These are phyloP conservation scores for Apophysomyces variabilis DNA, from an alignment of 371 early-diverging fungal species.

Conservation along the genomic window DNA sequence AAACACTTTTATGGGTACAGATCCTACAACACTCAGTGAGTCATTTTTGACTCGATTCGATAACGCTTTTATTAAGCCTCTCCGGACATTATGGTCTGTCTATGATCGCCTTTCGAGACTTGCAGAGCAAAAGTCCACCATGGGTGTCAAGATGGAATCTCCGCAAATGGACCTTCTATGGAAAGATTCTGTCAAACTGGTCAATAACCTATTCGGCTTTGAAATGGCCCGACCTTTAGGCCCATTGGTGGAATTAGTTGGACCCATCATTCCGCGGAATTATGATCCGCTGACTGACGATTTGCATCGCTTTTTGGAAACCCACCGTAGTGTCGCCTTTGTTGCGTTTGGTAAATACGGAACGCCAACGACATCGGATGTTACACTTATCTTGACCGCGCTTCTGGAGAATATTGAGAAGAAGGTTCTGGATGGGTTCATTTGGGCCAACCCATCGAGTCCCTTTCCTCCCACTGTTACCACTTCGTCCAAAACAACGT, in stretches of 20 bases:
- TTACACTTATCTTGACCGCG: slow-evolving; percentile 17
- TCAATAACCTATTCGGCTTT: slow-evolving; percentile 34
- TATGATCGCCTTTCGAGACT: neutral
- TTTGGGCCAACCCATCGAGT: slow-evolving; percentile 30
- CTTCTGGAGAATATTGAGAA: slow-evolving; percentile 25
- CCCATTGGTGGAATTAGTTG: slow-evolving; percentile 39
- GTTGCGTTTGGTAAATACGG: slow-evolving; percentile 43
- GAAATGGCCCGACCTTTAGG: slow-evolving; percentile 36
- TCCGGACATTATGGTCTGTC: neutral
- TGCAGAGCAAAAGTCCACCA: neutral
- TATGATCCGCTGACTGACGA: slow-evolving; percentile 14
- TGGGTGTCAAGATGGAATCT: neutral
- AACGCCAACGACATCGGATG: slow-evolving; percentile 5
- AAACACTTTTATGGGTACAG: neutral
- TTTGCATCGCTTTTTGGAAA: slow-evolving; percentile 20
- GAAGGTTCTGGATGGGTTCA: slow-evolving; percentile 33
- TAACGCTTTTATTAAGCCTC: slow-evolving; percentile 21
- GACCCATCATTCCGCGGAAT: slow-evolving; percentile 35
- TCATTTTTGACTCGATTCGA: slow-evolving; percentile 22
- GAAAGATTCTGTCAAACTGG: slow-evolving; percentile 29
- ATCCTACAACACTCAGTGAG: slow-evolving; percentile 20
- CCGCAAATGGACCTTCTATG: neutral
- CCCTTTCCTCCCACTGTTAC: slow-evolving; percentile 14
- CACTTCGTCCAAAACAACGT: slow-evolving; percentile 14
- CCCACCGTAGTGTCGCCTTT: slow-evolving; percentile 28